phyloP scores from a whole-genome alignment of 805 yeast species.

The Komagataella phaffii region DNA sequence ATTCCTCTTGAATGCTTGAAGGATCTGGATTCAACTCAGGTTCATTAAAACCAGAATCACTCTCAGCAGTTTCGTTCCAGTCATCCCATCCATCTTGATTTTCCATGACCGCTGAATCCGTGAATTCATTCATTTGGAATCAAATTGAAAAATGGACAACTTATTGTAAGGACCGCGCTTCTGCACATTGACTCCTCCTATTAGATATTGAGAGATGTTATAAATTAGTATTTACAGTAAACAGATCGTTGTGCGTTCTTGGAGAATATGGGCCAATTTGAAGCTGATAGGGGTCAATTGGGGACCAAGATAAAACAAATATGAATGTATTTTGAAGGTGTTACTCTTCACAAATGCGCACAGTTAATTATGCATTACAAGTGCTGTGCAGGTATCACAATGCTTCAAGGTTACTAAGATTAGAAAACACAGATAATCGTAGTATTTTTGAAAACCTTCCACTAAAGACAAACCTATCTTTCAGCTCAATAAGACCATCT shows the following conservation, averaged over 20 bases:
- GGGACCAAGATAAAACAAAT: not conserved
- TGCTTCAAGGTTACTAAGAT: too few species aligned
- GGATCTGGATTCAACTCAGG: not conserved
- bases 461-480: too few species aligned
- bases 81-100: not conserved
- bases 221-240: not conserved
- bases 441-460: too few species aligned
- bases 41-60: not conserved
- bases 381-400: too few species aligned
- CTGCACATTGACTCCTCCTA: not conserved
- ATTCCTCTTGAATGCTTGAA: not conserved
- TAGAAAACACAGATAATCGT: too few species aligned
- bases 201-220: not conserved
- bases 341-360: too few species aligned
- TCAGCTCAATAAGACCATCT: not conserved
- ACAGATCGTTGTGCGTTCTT: too few species aligned
- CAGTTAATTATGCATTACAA: too few species aligned
- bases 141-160: not conserved
- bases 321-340: too few species aligned
- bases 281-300: not conserved
- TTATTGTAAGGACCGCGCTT: not conserved
- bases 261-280: not conserved
- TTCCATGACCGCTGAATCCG: not conserved
- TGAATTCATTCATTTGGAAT: not conserved
- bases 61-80: not conserved